Evolutionary conservation across 192 early-diverging fungal genomes (phyloP).

Genomic region (Coemansia sp.): DNA sequence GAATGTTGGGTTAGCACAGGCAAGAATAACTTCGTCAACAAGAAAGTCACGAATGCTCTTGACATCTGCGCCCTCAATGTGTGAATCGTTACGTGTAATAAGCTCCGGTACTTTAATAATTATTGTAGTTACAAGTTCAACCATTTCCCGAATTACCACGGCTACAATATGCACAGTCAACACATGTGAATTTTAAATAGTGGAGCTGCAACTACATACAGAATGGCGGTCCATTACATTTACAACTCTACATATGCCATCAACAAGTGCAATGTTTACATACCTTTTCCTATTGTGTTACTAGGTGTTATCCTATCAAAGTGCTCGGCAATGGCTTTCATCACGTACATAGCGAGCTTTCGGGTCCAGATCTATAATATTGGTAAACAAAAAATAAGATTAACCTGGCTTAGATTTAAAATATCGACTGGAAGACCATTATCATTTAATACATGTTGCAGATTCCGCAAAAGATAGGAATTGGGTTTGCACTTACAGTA

Average conservation of each 20-base stretch:
- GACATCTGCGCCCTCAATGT: conserved; percentile 1
- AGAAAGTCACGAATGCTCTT: conserved; percentile 40
- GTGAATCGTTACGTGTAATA: conserved; percentile 20
- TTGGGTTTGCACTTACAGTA: conserved; percentile 11
- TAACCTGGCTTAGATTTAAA: no score
- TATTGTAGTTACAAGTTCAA: conserved; percentile 4
- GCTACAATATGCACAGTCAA: conserved; percentile 13
- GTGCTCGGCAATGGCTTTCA: conserved; percentile 43
- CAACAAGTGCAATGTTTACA: not conserved
- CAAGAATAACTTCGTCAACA: conserved; percentile 32
- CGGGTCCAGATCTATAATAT: conserved; percentile 18
- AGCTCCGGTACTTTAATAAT: conserved; percentile 31
- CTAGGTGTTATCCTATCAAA: conserved; percentile 21
- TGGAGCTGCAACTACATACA: no score
- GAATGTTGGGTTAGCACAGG: conserved; percentile 18
- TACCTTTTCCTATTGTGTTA: conserved; percentile 5
- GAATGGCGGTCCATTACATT: no score
- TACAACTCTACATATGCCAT: no score
- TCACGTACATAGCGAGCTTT: conserved; percentile 21
- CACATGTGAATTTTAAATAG: not conserved
- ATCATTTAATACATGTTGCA: not conserved
- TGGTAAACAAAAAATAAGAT: not conserved
- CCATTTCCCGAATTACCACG: conserved; percentile 24
- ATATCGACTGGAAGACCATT: not conserved
- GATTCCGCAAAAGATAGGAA: not conserved